phyloP scores from a whole-genome alignment of 768 basidiomycete species.

The Mrakia gelida region DNA sequence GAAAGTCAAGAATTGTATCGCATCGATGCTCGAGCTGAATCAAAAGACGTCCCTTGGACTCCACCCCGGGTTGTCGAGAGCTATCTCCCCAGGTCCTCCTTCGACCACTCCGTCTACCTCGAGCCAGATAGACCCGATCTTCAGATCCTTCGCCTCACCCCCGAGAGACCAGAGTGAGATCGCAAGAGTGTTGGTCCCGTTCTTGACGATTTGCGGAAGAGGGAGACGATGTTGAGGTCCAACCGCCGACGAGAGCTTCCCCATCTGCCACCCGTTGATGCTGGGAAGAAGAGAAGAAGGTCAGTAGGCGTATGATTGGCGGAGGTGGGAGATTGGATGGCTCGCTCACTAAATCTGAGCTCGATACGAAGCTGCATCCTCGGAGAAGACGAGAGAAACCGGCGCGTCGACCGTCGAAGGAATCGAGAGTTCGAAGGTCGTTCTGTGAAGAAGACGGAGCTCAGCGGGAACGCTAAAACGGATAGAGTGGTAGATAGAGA shows the following conservation, averaged over 20 bases:
- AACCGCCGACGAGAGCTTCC: background rate
- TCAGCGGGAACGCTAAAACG: background rate
- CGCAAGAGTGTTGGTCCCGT: background rate
- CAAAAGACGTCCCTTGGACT: background rate
- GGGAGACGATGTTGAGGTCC: constrained; percentile 8
- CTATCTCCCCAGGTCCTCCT: background rate
- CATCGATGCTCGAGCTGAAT: background rate
- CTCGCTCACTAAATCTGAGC: background rate
- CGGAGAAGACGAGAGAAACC: background rate
- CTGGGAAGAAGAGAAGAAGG: background rate
- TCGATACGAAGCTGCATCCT: background rate
- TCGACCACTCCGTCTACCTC: background rate
- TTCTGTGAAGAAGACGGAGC: background rate
- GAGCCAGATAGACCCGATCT: background rate
- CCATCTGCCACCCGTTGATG: constrained; percentile 13
- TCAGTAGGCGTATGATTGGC: no score
- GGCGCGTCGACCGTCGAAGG: background rate
- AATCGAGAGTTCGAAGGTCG: background rate
- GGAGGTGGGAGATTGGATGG: no score
- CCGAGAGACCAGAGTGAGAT: background rate
- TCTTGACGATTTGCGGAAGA: background rate
- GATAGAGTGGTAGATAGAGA: background rate
- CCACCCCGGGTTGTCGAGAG: background rate
- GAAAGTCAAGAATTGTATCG: no score
- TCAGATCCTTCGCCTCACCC: background rate